These are phyloP conservation scores for Ogataea nakhonphanomensis DNA, from an alignment of 805 yeast genomes.

Conservation along the genomic window DNA sequence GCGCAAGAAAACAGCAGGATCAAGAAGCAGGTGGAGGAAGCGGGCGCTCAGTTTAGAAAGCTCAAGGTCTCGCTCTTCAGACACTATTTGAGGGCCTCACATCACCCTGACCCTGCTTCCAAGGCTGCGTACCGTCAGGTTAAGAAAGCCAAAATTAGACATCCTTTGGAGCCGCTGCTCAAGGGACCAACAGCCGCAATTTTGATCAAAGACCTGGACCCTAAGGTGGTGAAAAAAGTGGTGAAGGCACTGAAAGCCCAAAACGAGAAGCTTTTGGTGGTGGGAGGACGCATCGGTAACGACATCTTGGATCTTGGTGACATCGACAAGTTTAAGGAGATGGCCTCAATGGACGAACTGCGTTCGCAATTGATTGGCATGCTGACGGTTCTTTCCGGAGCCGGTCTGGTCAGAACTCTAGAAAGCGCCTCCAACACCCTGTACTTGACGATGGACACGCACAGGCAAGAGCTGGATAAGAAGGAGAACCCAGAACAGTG, in stretches of 20 bases:
- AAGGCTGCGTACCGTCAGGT: slow-evolving; percentile 40
- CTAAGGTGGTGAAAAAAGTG: slow-evolving; percentile 59
- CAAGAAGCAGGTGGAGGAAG: slow-evolving; percentile 55
- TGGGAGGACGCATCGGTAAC: slow-evolving; percentile 82
- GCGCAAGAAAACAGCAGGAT: slow-evolving; percentile 64
- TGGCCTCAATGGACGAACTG: slow-evolving; percentile 68
- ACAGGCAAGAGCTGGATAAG: slow-evolving; percentile 33
- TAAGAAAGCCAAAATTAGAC: slow-evolving; percentile 43
- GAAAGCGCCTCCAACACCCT: slow-evolving; percentile 64
- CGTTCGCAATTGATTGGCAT: slow-evolving; percentile 82
- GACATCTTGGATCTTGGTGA: slow-evolving; percentile 49
- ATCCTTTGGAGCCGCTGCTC: slow-evolving; percentile 69
- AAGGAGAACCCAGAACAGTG: slow-evolving; percentile 8
- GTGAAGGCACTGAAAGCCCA: slow-evolving; percentile 58
- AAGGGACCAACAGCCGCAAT: slow-evolving; percentile 86
- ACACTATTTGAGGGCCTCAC: slow-evolving; percentile 70
- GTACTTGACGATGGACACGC: slow-evolving; percentile 72
- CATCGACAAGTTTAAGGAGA: slow-evolving; percentile 61
- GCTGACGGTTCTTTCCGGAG: slow-evolving; percentile 82
- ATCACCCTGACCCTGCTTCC: slow-evolving; percentile 72
- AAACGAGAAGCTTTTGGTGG: slow-evolving; percentile 69
- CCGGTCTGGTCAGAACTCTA: slow-evolving; percentile 80
- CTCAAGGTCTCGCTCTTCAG: slow-evolving; percentile 67
- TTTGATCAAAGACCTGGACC: slow-evolving; percentile 64
- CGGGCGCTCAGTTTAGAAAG: slow-evolving; percentile 70